Conservation (phyloP, 1,284 basidiomycete genomes). For the Anthracocystis panici-leucophaei region DNA sequence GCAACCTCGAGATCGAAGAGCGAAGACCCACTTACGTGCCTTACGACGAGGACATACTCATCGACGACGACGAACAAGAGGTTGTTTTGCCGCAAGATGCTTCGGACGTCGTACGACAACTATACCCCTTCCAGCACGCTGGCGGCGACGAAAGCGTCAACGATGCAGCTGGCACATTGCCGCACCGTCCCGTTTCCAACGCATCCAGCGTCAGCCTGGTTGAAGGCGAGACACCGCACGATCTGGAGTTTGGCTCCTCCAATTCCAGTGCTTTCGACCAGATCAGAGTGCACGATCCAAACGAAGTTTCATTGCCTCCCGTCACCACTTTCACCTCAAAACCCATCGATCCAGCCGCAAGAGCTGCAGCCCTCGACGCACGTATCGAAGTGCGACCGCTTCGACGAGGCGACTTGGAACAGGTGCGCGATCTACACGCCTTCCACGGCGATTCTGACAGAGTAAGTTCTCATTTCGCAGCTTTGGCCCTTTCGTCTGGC, state of each 20-base stretch:
- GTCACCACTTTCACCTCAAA: slow-evolving; percentile 14
- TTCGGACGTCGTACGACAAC: slow-evolving; percentile 28
- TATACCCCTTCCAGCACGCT: slow-evolving; percentile 41
- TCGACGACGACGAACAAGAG: slow-evolving; percentile 29
- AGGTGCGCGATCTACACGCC: slow-evolving; percentile 64
- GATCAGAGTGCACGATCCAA: slow-evolving; percentile 27
- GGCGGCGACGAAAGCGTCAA: not conserved
- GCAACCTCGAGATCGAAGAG: slow-evolving; percentile 61
- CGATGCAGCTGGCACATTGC: slow-evolving; percentile 14
- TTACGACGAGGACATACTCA: slow-evolving; percentile 50
- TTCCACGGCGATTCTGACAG: slow-evolving; percentile 63
- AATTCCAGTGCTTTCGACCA: slow-evolving; percentile 13
- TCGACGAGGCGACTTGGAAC: slow-evolving; percentile 59
- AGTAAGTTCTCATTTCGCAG: slow-evolving; percentile 49
- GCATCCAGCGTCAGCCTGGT: slow-evolving; percentile 48
- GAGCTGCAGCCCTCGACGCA: slow-evolving; percentile 59
- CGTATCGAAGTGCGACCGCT: slow-evolving; percentile 58
- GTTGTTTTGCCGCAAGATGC: slow-evolving; percentile 23
- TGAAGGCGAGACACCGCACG: slow-evolving; percentile 50
- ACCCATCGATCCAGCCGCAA: slow-evolving; percentile 44
- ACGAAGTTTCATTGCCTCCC: slow-evolving; percentile 27
- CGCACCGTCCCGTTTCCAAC: slow-evolving; percentile 52
- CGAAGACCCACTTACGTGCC: slow-evolving; percentile 45
- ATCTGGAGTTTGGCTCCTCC: slow-evolving; percentile 43
- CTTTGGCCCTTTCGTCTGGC: slow-evolving; percentile 19